A percentile compares a stretch with the other conserved stretches of the same genome.
Conservation (phyloP, 78 protist species). For the Dictyostelium brefeldianum region DNA sequence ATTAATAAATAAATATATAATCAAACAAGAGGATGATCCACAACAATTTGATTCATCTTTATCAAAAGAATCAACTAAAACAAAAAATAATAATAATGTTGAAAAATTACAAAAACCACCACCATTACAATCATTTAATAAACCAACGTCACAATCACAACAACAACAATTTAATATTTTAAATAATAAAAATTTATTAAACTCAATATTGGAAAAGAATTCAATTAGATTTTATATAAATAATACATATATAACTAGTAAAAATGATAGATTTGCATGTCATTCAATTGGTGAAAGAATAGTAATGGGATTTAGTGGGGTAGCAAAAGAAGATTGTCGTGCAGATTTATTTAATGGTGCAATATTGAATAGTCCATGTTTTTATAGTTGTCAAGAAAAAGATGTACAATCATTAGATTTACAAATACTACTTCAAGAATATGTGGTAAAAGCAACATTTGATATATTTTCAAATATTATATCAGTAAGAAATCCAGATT, state of each 20-base stretch:
- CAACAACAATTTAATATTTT: not conserved
- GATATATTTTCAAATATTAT: not conserved
- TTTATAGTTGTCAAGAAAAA: conserved; percentile 18
- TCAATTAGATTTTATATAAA: conserved; percentile 6
- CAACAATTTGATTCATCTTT: not conserved
- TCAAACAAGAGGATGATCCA: not conserved
- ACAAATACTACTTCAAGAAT: not conserved
- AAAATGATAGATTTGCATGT: conserved; percentile 3
- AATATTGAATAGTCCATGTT: conserved; percentile 10
- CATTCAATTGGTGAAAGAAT: not conserved
- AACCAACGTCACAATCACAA: not conserved
- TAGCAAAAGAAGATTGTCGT: not conserved
- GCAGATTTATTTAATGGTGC: conserved; percentile 3
- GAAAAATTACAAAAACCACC: not conserved
- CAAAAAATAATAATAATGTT: not conserved
- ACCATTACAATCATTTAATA: not conserved
- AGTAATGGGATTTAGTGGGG: not conserved
- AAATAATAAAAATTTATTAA: not conserved
- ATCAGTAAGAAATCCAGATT: not conserved
- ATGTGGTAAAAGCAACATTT: conserved; percentile 13
- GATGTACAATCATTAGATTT: not conserved
- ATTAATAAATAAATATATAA: no score
- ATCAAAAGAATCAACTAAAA: not conserved
- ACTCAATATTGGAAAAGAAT: not conserved
- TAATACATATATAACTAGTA: not conserved